Evolutionary conservation across 108 stramenopile species (phyloP), one percentile per base, ranked within the genome.

Genomic region (Nitzschia palea): DNA sequence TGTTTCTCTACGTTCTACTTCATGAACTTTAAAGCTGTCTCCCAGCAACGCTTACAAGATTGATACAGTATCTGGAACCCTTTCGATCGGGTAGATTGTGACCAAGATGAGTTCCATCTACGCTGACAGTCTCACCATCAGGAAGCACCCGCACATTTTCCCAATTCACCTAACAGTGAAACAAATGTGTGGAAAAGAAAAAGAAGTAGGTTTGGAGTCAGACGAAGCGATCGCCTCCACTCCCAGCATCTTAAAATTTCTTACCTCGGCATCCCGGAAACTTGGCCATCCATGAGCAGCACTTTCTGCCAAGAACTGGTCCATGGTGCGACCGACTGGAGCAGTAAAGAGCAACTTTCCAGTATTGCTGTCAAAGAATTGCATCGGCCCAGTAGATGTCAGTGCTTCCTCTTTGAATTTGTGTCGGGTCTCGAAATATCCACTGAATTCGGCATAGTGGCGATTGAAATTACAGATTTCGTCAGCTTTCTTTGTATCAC

Each of bases 391-490:
- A n/a, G 65, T 55, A 12, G 83, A 45, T 12, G 54, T 25, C 60
- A 68, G 60, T 15, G 74, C 71, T 60, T 87, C 86, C n/a, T 78
- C 56, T 9, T 76, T 56, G 61, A 87, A 82, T 6, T 79, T 56
- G 27, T 74, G 79, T 44, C 66, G 76, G 42, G 61, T 71, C 57
- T 80, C 73, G 61, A 74, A 80, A 32, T 80, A 80, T 40, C 79
- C 72, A 59, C 62, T 64, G 55, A 32, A 51, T 51, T 76, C 67
- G 42, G 95, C 95, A 71, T 88, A 96, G 69, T 91, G 90, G 6
- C 89, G 45, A 56, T 94, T 94, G 74, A 83, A 90, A 63, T 88
- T 91, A 73, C 91, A 93, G 62, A 96, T 96, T 4, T 84, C 71
- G 70, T 93, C 89, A 43, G 96, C 96, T 17, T 79, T 86, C 20